These are phyloP conservation scores for Rhizopogon rudus DNA, from an alignment of 768 basidiomycete genomes.

Conservation along the genomic window DNA sequence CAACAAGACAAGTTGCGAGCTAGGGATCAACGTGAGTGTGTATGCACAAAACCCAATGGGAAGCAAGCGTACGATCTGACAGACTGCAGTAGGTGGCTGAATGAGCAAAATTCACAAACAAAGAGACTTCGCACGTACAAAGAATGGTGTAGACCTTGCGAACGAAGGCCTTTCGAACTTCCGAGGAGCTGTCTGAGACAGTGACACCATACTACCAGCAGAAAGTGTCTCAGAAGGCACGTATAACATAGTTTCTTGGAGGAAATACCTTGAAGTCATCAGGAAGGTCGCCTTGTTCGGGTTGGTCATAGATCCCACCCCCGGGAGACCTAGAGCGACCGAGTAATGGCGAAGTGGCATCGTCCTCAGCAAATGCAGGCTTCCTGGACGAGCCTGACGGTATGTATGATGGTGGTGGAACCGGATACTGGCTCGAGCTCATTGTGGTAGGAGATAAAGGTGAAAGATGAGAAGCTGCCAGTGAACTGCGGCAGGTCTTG, in stretches of 20 bases:
- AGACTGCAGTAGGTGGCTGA: conserved; percentile 39
- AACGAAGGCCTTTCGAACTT: conserved; percentile 83
- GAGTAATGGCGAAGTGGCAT: conserved; percentile 52
- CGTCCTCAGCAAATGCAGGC: conserved; percentile 31
- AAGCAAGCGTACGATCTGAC: conserved; percentile 58
- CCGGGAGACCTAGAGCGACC: conserved; percentile 38
- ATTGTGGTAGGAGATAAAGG: conserved; percentile 30
- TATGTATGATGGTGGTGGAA: conserved; percentile 57
- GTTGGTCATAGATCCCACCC: conserved; percentile 69
- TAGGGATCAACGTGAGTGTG: conserved; percentile 15
- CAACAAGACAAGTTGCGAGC: conserved; percentile 77
- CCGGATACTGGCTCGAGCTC: conserved; percentile 51
- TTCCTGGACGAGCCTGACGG: conserved; percentile 35
- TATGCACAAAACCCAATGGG: neutral
- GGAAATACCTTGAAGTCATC: conserved; percentile 87
- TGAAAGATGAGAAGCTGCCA: conserved; percentile 4
- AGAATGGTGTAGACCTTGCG: conserved; percentile 91
- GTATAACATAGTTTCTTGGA: neutral
- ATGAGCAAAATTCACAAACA: neutral
- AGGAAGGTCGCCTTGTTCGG: conserved; percentile 67
- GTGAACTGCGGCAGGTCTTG: neutral
- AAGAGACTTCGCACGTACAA: conserved; percentile 44
- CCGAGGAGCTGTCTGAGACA: conserved; percentile 69
- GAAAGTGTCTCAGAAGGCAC: neutral
- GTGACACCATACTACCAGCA: conserved; percentile 61